A percentile compares a stretch with the other conserved stretches of the same genome.
Evolutionary conservation across 768 basidiomycete species (phyloP).

Genomic region (Trametes cubensis): DNA sequence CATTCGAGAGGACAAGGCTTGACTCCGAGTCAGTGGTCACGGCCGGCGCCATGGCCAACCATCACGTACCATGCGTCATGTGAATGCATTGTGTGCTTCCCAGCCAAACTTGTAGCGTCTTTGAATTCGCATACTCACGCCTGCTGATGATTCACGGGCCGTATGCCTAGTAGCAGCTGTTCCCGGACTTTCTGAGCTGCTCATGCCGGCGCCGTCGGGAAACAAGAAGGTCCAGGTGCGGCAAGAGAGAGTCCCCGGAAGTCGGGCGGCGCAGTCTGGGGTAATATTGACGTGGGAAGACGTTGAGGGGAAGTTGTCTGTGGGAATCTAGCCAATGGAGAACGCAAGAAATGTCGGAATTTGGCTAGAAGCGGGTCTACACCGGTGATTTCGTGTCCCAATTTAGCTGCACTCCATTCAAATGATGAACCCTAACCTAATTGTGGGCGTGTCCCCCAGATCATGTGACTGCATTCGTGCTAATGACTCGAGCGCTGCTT

Average conservation of each 20-base stretch:
- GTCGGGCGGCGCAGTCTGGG: slow-evolving; percentile 1
- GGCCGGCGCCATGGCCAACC: too few relatives aligned
- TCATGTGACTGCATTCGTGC: slow-evolving; percentile 3
- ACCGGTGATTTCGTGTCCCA: not conserved
- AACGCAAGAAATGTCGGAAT: not conserved
- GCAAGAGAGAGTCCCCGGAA: not conserved
- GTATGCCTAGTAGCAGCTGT: not conserved
- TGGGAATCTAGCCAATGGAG: slow-evolving; percentile 4
- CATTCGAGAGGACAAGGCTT: too few relatives aligned
- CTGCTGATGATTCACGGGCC: too few relatives aligned
- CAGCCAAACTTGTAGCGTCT: too few relatives aligned
- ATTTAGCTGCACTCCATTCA: too few relatives aligned
- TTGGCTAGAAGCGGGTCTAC: not conserved
- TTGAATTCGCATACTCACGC: too few relatives aligned
- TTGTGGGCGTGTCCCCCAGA: not conserved
- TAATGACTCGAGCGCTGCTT: slow-evolving; percentile 28
- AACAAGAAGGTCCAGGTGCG: not conserved
- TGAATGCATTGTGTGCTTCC: too few relatives aligned
- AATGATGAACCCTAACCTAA: not conserved
- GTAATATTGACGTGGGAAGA: slow-evolving; percentile 20
- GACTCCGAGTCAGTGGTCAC: too few relatives aligned
- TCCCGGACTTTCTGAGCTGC: not conserved
- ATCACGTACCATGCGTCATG: too few relatives aligned
- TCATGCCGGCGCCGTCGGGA: too few relatives aligned
- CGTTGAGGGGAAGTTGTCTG: not conserved